Evolutionary conservation across 2,329 filamentous ascomycete genomes (phyloP), one percentile per base, ranked within the genome.

Genomic region (Teratosphaeria gauchensis): DNA sequence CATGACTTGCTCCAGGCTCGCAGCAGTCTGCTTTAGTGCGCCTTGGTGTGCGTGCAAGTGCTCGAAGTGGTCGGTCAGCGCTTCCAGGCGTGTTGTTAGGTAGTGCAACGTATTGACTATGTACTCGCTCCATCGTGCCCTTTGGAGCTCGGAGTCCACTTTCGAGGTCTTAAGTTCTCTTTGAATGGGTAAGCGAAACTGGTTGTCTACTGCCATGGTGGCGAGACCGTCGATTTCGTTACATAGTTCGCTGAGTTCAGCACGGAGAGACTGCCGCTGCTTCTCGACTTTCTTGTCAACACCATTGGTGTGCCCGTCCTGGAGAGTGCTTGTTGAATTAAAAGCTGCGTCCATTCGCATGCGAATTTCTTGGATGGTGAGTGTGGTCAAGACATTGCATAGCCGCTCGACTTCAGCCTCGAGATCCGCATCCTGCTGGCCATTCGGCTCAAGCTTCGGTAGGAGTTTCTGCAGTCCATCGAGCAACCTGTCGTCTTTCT

Each of bases 161-260:
- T 73, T 70, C 28, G 70, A 71, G 9, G 72, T 66, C 24, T 73
- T 64, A 57, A 75, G 70, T 28, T 68, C 66, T 11, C 73, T 70
- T 5, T 83, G 72, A 1, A 86, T 82, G 0, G 86, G 86, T 60
- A 83, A 80, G 4, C 87, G 76, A 63, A 85, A 80, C 67, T 88
- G 84, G 64, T 87, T 82, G 63, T 89, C 84, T 0, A 85, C 78
- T 0, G 86, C 83, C 83, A 90, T 89, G 62, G 87, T 83, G 6
- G 85, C 82, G 1, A 90, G 84, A 0, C 86, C 83, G 0, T 86
- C 74, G 48, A 90, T 84, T 67, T 90, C 87, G 0, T 84, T 76
- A 64, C 87, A 86, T 2, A 90, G 75, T 4, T 85, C 87, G 63
- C 88, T 84, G 0, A 90, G 76, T 66, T 89, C 87, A 33, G 82